phyloP scores from a whole-genome alignment of 2,329 filamentous ascomycete species.

The Fusarium sambucinum region DNA sequence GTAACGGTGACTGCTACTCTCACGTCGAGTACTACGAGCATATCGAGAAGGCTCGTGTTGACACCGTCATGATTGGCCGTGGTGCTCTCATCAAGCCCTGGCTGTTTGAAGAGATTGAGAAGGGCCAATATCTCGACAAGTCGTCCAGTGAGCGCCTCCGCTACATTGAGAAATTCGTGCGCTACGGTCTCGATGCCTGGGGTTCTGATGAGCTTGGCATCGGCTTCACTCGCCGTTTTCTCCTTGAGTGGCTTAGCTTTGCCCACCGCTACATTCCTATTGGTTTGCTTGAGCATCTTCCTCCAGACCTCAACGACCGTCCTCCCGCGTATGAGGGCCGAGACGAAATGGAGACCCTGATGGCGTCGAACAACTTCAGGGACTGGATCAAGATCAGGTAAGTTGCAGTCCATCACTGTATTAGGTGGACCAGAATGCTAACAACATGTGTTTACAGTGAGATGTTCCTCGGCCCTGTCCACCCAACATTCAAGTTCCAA shows the following conservation, averaged over 20 bases:
- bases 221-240: constrained; percentile 88
- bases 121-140: constrained; percentile 95
- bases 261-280: constrained; percentile 91
- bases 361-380: constrained; percentile 90
- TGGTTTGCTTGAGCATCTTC: constrained; percentile 87
- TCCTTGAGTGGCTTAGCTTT: constrained; percentile 97
- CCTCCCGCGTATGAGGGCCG: constrained; percentile 86
- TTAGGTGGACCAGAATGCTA: constrained; percentile 13
- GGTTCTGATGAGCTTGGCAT: constrained; percentile 95
- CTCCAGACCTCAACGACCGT: constrained; percentile 88
- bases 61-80: constrained; percentile 97
- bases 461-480: constrained; percentile 95
- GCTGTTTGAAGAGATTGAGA: constrained; percentile 96
- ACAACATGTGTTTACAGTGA: constrained; percentile 69
- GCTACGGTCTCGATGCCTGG: constrained; percentile 94
- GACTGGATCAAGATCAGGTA: constrained; percentile 99
- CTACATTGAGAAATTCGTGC: constrained; percentile 89
- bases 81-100: constrained; percentile 97
- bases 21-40: constrained; percentile 88
- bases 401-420: constrained; percentile 50
- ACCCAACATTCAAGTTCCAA: constrained; percentile 91
- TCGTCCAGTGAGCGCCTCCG: constrained; percentile 85
- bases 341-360: constrained; percentile 92
- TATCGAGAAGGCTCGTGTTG: constrained; percentile 81
- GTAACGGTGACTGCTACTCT: constrained; percentile 96